A percentile compares a stretch with the other conserved stretches of the same genome.
phyloP scores from a whole-genome alignment of 2,329 filamentous ascomycete species.

The Colletotrichum chrysophilum region DNA sequence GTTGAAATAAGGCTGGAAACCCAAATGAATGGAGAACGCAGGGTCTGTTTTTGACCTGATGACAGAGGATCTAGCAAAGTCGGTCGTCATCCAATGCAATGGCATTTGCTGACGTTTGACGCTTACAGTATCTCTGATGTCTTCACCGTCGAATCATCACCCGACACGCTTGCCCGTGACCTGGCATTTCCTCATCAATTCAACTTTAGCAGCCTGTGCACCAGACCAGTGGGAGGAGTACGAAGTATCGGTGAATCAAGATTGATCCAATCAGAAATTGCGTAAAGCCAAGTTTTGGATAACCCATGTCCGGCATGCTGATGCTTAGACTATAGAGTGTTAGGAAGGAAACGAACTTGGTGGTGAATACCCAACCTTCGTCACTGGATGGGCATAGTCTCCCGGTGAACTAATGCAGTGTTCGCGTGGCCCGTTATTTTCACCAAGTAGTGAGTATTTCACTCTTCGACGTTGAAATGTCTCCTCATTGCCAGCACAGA shows the following conservation, averaged over 20 bases:
- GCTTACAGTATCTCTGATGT: not conserved
- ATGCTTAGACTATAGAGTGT: not conserved
- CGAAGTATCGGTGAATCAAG: not conserved
- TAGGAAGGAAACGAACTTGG: not conserved
- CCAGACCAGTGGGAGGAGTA: not conserved
- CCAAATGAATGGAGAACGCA: not conserved
- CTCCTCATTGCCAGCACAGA: not conserved
- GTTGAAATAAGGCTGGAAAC: not conserved
- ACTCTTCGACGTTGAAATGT: not conserved
- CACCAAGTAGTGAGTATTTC: accelerated
- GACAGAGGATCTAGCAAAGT: not conserved
- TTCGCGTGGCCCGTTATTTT: not conserved
- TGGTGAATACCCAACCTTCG: accelerated
- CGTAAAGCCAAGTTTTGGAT: not conserved
- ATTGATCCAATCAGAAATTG: not conserved
- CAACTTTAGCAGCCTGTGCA: not conserved
- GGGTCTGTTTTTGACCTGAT: not conserved
- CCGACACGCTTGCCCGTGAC: not conserved
- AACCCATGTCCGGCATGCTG: not conserved
- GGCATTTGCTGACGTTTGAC: not conserved
- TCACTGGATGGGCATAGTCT: not conserved
- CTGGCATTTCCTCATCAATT: not conserved
- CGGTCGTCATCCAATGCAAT: not conserved
- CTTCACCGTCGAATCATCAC: not conserved
- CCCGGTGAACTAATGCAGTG: not conserved